Evolutionary conservation across 345 rosid species (phyloP), one percentile per base, ranked within the genome.

Genomic region (Eucalyptus marginata): DNA sequence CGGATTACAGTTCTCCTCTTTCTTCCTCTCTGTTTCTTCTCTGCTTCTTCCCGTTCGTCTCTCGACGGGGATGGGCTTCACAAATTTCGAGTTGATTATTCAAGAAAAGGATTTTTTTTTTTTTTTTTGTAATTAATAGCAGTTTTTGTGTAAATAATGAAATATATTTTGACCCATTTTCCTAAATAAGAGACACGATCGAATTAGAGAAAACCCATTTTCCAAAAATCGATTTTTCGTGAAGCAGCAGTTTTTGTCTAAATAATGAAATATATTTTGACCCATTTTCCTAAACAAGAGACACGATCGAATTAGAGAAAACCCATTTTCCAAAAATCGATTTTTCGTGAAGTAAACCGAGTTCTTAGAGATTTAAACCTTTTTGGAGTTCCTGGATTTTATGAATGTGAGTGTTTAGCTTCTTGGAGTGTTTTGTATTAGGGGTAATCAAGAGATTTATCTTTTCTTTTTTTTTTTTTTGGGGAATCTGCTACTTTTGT

Each of bases 1-100:
- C 90, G 95, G 95, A 91, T 91, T 49, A 92, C 94, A 93, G 86
- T 58, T 44, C 22, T 40, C 9, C 14, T 43, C 50, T 68, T 33
- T 29, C 17, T 33, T 64, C 85, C 24, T 76, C 13, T 33, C 80
- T 68, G 24, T 0, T 68, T 68, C 24, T 68, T 68, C n/a, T 3
- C 66, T 56, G 79, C 79, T 66, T 15, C 40, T 31, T 66, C 40
- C 20, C 79, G 10, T 31, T 66, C 79, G 40, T 31, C 40, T n/a
- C 40, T n/a, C 20, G 29, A 56, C 62, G 29, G 62, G 6, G 62
- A 56, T 56, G 29, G 62, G 62, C 44, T 68, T 68, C 16, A 1
- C 31, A 59, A 27, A 59, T 59, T 59, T 27, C n/a, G 68, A 62
- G 31, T 17, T 29, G 68, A 62, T 62, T 29, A 29, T 59, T 27